Percentiles rank a stretch among this genome's conserved stretches.
Evolutionary conservation across 257 asterid species (phyloP).

Genomic region (Cynanchum wilfordii): DNA sequence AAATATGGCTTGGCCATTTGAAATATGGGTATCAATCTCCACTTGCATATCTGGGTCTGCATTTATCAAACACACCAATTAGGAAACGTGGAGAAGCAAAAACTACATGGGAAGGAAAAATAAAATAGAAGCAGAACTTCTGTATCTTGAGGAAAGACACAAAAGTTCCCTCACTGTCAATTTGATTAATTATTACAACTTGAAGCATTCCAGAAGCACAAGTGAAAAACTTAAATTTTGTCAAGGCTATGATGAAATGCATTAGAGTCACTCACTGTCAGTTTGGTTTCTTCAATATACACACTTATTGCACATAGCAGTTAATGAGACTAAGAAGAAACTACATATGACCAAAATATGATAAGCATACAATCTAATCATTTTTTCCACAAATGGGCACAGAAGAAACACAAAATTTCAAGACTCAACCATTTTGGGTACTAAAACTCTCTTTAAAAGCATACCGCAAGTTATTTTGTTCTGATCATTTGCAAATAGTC

Average conservation of each 20-base stretch:
- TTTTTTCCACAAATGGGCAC: not conserved
- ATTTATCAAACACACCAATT: constrained; percentile 27
- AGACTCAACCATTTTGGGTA: not conserved
- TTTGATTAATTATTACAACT: not conserved
- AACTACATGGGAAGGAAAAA: constrained; percentile 1
- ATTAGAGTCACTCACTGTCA: not conserved
- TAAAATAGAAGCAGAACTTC: not conserved
- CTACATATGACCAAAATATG: not conserved
- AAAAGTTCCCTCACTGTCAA: not conserved
- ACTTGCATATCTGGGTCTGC: constrained; percentile 88
- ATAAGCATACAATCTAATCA: not conserved
- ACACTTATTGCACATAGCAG: not conserved
- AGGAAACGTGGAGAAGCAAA: constrained; percentile 6
- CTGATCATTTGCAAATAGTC: constrained; percentile 89
- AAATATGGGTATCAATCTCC: constrained; percentile 68
- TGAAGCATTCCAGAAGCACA: not conserved
- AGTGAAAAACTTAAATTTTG: not conserved
- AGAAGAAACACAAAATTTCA: not conserved
- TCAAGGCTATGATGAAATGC: not conserved
- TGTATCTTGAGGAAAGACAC: not conserved
- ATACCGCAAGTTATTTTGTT: constrained; percentile 94
- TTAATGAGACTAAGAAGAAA: not conserved
- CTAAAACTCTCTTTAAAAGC: constrained; percentile 16
- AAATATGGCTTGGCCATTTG: constrained; percentile 71
- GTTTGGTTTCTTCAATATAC: not conserved